Evolutionary conservation across 2,329 filamentous ascomycete genomes (phyloP).

Genomic region (Colletotrichum sp.): DNA sequence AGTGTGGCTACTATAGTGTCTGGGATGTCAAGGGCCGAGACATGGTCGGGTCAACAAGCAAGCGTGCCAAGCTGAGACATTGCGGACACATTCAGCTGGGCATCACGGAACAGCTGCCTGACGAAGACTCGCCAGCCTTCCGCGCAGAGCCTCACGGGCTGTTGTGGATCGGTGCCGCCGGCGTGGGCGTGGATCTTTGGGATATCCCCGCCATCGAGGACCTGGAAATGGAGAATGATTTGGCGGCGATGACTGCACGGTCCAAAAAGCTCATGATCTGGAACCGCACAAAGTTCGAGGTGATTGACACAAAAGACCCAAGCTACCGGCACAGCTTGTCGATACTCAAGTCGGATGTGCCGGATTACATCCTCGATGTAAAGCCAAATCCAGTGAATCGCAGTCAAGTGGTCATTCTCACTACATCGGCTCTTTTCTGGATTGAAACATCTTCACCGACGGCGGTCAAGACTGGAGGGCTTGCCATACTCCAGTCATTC

Average conservation of each 20-base stretch:
- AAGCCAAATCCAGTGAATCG: constrained; percentile 50
- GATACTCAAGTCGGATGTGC: constrained; percentile 27
- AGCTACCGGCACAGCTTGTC: constrained; percentile 25
- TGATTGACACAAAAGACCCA: constrained; percentile 41
- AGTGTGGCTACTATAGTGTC: constrained; percentile 69
- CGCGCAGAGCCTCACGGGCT: constrained; percentile 46
- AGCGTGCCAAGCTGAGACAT: constrained; percentile 36
- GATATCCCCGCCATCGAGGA: constrained; percentile 23
- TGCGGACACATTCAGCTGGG: constrained; percentile 52
- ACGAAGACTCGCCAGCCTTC: constrained; percentile 26
- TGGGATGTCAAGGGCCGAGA: constrained; percentile 61
- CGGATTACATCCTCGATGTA: constrained; percentile 60
- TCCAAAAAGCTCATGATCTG: constrained; percentile 36
- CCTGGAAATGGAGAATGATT: neutral
- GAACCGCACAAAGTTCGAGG: constrained; percentile 38
- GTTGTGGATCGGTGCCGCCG: constrained; percentile 42
- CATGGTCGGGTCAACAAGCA: constrained; percentile 35
- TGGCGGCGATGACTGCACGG: constrained; percentile 9
- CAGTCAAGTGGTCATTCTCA: constrained; percentile 64
- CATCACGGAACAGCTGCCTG: constrained; percentile 36
- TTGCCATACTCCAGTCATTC: constrained; percentile 44
- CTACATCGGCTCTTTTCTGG: constrained; percentile 55
- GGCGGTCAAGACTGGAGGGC: constrained; percentile 15
- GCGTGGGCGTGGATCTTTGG: constrained; percentile 25
- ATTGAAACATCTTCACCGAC: constrained; percentile 41